Percentiles rank a stretch among this genome's conserved stretches.
These are phyloP conservation scores for Ichthyophthirius multifiliis DNA, from an alignment of 169 alveolate species.

Conservation along the genomic window DNA sequence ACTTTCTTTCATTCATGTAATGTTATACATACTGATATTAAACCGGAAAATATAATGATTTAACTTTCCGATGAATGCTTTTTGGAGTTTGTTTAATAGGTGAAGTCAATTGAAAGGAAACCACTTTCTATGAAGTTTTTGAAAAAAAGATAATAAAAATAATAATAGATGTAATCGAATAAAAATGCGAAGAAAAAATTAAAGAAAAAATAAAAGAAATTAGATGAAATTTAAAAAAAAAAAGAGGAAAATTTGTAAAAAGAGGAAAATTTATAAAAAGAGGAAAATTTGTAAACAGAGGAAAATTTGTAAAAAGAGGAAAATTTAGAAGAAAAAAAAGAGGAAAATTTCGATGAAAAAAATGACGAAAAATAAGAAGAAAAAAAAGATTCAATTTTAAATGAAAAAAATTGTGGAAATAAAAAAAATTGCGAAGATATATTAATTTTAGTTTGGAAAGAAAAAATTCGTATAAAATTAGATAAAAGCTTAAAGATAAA, in stretches of 20 bases:
- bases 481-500: constrained; percentile 38
- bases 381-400: constrained; percentile 1
- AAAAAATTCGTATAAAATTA: constrained; percentile 8
- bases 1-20: constrained; percentile 77
- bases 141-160: constrained; percentile 26
- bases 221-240: constrained; percentile 5
- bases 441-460: constrained; percentile 25
- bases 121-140: constrained; percentile 43
- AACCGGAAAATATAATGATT: constrained; percentile 81
- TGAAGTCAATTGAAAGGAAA: constrained; percentile 34
- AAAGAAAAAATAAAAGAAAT: constrained; percentile 39
- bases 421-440: constrained; percentile 26
- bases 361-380: not conserved
- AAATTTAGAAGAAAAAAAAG: constrained; percentile 1
- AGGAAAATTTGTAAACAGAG: constrained; percentile 6
- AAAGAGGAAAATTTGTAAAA: not conserved
- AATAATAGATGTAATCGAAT: constrained; percentile 35
- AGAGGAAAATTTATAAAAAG: not conserved
- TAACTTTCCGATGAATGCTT: constrained; percentile 59
- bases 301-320: constrained; percentile 1
- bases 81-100: constrained; percentile 58
- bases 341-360: constrained; percentile 6
- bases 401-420: not conserved
- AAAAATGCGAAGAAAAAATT: constrained; percentile 50
- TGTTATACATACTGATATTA: constrained; percentile 82